These are phyloP conservation scores for Rhizopogon vinicolor DNA, from an alignment of 768 basidiomycete genomes.

Conservation along the genomic window DNA sequence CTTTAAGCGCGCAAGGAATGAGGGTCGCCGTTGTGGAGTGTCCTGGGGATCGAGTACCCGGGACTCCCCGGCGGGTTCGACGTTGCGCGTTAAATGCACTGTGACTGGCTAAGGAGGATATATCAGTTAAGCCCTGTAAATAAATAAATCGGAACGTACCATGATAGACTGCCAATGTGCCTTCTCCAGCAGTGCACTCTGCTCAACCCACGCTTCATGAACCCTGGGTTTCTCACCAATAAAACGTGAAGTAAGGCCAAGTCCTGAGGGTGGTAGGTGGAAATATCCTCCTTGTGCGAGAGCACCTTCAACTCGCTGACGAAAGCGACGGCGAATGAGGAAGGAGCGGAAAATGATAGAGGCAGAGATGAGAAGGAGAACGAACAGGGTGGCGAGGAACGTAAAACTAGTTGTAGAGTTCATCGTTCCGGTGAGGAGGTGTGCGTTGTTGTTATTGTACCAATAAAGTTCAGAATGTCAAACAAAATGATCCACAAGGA, in stretches of 20 bases:
- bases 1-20: conserved; percentile 2
- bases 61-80: neutral
- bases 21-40: neutral
- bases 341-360: conserved; percentile 63
- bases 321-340: conserved; percentile 54
- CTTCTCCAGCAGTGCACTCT: conserved; percentile 11
- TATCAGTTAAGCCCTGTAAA: neutral
- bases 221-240: conserved; percentile 49
- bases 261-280: conserved; percentile 31
- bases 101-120: conserved; percentile 12
- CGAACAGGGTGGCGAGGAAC: conserved; percentile 66
- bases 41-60: neutral
- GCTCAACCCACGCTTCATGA: conserved; percentile 40
- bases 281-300: conserved; percentile 40
- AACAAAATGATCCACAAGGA: neutral
- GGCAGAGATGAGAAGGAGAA: conserved; percentile 61
- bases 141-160: conserved; percentile 27
- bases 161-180: conserved; percentile 44
- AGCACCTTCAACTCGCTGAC: conserved; percentile 47
- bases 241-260: conserved; percentile 28
- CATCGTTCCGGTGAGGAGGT: neutral
- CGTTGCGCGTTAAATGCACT: conserved; percentile 27
- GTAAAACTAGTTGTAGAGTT: conserved; percentile 45
- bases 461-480: neutral
- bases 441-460: neutral